Base-by-base conservation (phyloP, 2,329 filamentous ascomycete genomes). In the Volutella citrinella region DNA sequence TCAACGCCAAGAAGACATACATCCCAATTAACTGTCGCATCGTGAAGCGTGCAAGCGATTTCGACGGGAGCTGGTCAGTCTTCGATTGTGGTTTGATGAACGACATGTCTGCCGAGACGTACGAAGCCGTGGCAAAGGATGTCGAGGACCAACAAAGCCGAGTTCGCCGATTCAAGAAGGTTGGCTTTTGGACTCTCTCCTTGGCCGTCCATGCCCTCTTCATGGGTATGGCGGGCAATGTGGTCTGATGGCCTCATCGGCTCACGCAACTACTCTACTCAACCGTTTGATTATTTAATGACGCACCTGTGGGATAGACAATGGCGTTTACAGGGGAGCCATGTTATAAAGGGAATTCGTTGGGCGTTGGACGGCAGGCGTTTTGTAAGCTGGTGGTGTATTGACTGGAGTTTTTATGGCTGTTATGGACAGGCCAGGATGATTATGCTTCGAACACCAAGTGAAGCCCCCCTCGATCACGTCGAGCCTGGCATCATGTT, bases 1-100 rank as follows among this genome's bases (percentile, higher is more conserved):
- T 98, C 64, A 98, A 98, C 63, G 87, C 88, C 25, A 87, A 89
- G 59, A 84, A 83, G 56, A 95, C 91, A 0, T 97, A 95, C 55
- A 97, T 98, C 26, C 93, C 93, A 17, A 88, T 98, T 52, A 86
- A 84, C 51, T 97, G 93, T 65, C 84, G 91, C 41, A 87, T 98
- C 30, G 88, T 97, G 45, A 98, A 98, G 68, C 80, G 82, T 7
- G 76, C 82, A 13, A 76, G 76, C 39, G 93, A 98, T 59, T 98
- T 98, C 55, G 87, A 97, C 59, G 93, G 93, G 20, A 87, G 85
- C 49, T 97, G 93, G 93, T 91, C 90, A 5, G 75, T 94, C 18
- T 97, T 86, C 57, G 93, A 98, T 62, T 93, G 86, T 52, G 90
- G 89, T 2, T 68, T 98, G 33, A 88, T 97, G 83, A 87, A 95